A percentile compares a stretch with the other conserved stretches of the same genome.
phyloP scores from a whole-genome alignment of 2,329 filamentous ascomycete genomes.

The Drechslerella dactyloides region DNA sequence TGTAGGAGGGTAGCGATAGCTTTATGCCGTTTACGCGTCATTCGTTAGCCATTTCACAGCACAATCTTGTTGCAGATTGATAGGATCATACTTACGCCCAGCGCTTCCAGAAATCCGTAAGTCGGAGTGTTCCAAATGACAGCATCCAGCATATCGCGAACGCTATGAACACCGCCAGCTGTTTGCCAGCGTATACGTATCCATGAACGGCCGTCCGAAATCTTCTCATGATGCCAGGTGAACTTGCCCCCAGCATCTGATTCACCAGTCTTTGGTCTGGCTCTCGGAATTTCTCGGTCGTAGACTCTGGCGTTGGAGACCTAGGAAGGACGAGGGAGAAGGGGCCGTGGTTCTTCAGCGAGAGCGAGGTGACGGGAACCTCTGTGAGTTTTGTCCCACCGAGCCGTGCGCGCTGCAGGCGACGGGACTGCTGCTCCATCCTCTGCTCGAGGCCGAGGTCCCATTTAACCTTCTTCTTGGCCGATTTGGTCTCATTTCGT shows the following conservation, averaged over 20 bases:
- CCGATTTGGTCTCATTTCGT: slow-evolving; percentile 5
- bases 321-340: background rate
- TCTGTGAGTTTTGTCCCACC: slow-evolving; percentile 3
- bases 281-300: background rate
- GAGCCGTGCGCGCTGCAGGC: slow-evolving; percentile 5
- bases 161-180: background rate
- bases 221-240: background rate
- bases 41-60: background rate
- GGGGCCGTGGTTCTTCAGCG: slow-evolving; percentile 16
- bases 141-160: slow-evolving; percentile 1
- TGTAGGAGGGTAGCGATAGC: slow-evolving; percentile 25
- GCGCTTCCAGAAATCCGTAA: slow-evolving; percentile 15
- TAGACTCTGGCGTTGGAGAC: background rate
- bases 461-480: slow-evolving; percentile 1
- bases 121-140: background rate
- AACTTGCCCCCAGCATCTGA: background rate
- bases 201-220: background rate
- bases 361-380: slow-evolving; percentile 14
- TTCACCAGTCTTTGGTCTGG: background rate
- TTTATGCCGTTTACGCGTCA: background rate
- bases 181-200: slow-evolving; percentile 4
- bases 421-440: background rate
- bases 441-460: background rate
- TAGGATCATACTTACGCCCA: slow-evolving; percentile 22
- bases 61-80: background rate